Evolutionary conservation across 1,139 yeast species (phyloP).

Genomic region (Spathaspora sp.): DNA sequence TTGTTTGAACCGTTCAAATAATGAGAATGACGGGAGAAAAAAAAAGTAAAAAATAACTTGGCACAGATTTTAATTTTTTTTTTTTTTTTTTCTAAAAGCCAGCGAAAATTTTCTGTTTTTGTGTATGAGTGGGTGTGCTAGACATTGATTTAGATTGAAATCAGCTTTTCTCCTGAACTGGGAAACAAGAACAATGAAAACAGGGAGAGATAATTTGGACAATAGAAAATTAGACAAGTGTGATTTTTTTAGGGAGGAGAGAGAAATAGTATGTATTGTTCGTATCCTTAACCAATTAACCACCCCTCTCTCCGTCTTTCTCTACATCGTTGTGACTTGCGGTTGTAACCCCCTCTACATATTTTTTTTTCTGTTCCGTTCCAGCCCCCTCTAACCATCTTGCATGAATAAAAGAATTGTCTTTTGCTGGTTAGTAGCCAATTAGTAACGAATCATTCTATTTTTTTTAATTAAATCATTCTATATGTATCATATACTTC

Average conservation of each 20-base stretch:
- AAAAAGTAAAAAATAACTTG: background rate
- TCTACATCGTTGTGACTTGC: background rate
- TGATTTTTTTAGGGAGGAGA: too few species aligned
- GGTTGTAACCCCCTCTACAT: background rate
- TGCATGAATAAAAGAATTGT: background rate
- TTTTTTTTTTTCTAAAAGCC: too few species aligned
- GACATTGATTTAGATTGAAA: background rate
- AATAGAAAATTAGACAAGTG: too few species aligned
- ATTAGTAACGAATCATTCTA: background rate
- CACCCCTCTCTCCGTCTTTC: background rate
- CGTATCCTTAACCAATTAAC: background rate
- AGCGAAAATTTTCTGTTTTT: background rate
- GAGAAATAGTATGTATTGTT: background rate
- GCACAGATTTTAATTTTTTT: background rate
- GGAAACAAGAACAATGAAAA: background rate
- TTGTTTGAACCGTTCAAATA: background rate
- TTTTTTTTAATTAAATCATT: background rate
- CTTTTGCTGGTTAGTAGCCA: background rate
- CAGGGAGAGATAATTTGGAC: background rate
- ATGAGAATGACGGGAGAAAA: background rate
- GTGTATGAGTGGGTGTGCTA: background rate
- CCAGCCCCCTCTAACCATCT: background rate
- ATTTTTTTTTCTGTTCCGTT: background rate
- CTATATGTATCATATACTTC: too few species aligned
- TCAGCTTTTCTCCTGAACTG: background rate